A percentile compares a stretch with the other conserved stretches of the same genome.
Conservation (phyloP, 345 rosid species). For the Citrus glauca region DNA sequence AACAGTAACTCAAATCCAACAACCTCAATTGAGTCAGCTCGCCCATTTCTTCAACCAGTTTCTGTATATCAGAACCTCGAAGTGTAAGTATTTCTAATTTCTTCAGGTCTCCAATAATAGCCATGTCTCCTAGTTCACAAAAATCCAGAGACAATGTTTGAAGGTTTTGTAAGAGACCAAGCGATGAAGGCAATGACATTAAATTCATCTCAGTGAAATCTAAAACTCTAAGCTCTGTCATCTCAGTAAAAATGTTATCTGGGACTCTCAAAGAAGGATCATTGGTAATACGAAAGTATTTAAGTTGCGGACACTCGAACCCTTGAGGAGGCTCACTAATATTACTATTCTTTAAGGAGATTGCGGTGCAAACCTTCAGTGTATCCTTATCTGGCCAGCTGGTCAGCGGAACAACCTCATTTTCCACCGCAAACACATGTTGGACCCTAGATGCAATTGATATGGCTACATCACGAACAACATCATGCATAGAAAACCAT, state of each 20-base stretch:
- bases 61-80: neutral
- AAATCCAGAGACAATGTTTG: too few species aligned
- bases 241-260: too few species aligned
- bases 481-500: conserved; percentile 5
- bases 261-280: neutral
- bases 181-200: too few species aligned
- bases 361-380: neutral
- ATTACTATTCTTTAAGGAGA: fast-evolving
- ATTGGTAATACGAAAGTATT: fast-evolving
- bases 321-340: neutral
- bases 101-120: neutral
- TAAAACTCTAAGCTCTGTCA: too few species aligned
- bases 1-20: conserved; percentile 4
- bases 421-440: neutral
- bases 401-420: neutral
- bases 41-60: conserved; percentile 16
- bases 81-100: neutral
- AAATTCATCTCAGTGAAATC: too few species aligned
- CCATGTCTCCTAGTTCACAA: too few species aligned
- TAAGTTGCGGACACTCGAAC: neutral
- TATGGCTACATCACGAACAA: conserved; percentile 10
- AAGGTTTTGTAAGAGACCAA: too few species aligned
- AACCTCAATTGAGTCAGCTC: conserved; percentile 1
- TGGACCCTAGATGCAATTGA: neutral
- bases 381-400: neutral